phyloP scores from a whole-genome alignment of 257 asterid genomes.

The Datura wrightii region DNA sequence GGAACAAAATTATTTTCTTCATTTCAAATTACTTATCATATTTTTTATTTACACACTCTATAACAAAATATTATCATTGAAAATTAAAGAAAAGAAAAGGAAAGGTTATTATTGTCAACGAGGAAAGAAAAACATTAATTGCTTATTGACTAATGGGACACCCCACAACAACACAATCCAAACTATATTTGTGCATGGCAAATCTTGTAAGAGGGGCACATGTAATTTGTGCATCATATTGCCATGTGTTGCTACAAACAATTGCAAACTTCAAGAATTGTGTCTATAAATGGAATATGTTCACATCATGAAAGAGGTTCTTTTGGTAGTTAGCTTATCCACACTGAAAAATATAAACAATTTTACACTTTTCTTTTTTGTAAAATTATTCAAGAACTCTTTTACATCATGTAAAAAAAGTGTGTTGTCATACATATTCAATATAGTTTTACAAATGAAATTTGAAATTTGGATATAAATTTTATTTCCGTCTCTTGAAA shows the following conservation, averaged over 20 bases:
- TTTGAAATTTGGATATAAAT: no score
- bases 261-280: constrained; percentile 16
- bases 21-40: no score
- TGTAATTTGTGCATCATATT: constrained; percentile 27
- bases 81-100: background rate
- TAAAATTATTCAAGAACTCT: no score
- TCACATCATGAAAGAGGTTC: background rate
- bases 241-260: background rate
- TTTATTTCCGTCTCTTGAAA: no score
- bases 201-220: background rate
- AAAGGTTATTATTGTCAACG: constrained; percentile 3
- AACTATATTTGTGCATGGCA: background rate
- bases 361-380: no score
- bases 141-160: background rate
- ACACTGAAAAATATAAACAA: background rate
- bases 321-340: background rate
- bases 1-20: background rate
- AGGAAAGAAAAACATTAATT: constrained; percentile 17
- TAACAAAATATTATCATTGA: no score
- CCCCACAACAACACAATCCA: constrained; percentile 7
- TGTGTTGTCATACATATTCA: no score
- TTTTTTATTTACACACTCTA: no score
- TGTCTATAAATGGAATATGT: background rate
- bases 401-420: no score
- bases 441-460: no score